Evolutionary conservation across 805 yeast genomes (phyloP), one percentile per base, ranked within the genome.

Genomic region (Candida patagonica): DNA sequence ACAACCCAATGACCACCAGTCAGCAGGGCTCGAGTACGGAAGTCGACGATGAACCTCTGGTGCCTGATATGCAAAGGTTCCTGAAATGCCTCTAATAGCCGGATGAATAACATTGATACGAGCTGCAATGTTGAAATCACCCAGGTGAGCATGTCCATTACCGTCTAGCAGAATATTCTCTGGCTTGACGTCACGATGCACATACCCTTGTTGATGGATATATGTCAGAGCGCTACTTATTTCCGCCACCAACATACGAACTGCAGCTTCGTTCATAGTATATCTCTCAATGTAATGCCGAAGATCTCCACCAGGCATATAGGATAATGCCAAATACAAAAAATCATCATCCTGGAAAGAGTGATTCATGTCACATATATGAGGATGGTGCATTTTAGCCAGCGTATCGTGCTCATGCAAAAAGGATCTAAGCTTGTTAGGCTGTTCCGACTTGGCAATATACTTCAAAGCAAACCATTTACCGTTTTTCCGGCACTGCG

Each of bases 71-170:
- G 44, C 40, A 35, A 49, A 38, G 2, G 60, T 55, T 13, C 60
- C 60, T 2, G 52, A 46, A 6, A 42, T 35, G 2, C 54, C 55
- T 9, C 36, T 29, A n/a, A 49, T 43, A 5, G 38, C 29, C 2
- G 49, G 45, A 2, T 29, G n/a, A n/a, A 42, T 43, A 13, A 23
- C 26, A 43, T 65, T 60, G 10, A 88, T 89, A 59, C 84, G 84
- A 6, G 96, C 96, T 2, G 97, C 95, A 22, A 97, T 97, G 61
- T 51, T 72, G 70, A 89, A 92, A 62, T 92, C 98, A 38, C 89
- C 96, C 63, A 83, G 85, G 59, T 89, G 92, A 52, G 88, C 82
- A 13, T 88, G 85, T 20, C 96, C 96, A 61, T 80, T 76, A 56
- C 78, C 89, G 50, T 76, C 81, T 41, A 77, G 72, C 48, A 89